Conservation (phyloP, 2,329 filamentous ascomycete genomes). For the Ophiosphaerella korrae region DNA sequence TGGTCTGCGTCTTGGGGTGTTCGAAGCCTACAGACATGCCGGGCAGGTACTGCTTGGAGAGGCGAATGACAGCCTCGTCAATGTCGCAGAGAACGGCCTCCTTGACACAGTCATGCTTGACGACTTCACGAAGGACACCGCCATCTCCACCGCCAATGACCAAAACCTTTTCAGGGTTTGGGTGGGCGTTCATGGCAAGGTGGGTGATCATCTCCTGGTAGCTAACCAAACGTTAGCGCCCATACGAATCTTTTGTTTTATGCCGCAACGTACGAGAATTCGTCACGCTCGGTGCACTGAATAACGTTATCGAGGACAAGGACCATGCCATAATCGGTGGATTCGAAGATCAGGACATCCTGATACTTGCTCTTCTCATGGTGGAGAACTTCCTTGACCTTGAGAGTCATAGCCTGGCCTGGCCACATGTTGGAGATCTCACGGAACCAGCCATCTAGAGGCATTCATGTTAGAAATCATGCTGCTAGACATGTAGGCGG, state of each 20-base stretch:
- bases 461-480: background rate
- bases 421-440: conserved; percentile 99
- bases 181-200: conserved; percentile 97
- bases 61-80: conserved; percentile 97
- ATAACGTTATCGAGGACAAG: conserved; percentile 98
- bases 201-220: conserved; percentile 99
- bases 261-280: conserved; percentile 73
- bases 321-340: conserved; percentile 93
- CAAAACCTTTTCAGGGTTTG: conserved; percentile 95
- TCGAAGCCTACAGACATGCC: conserved; percentile 91
- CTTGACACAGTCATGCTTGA: conserved; percentile 98
- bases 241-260: background rate
- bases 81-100: conserved; percentile 98
- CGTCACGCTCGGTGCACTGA: conserved; percentile 96
- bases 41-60: conserved; percentile 97
- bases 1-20: conserved; percentile 90
- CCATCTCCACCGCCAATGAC: conserved; percentile 98
- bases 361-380: conserved; percentile 99
- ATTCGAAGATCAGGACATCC: conserved; percentile 98
- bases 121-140: conserved; percentile 94
- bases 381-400: conserved; percentile 94
- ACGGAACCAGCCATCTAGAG: conserved; percentile 97
- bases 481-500: no score
- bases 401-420: conserved; percentile 92
- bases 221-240: conserved; percentile 42